Percentiles rank a stretch among this genome's conserved stretches.
phyloP scores from a whole-genome alignment of 1,284 basidiomycete species.

The Amylostereum areolatum region DNA sequence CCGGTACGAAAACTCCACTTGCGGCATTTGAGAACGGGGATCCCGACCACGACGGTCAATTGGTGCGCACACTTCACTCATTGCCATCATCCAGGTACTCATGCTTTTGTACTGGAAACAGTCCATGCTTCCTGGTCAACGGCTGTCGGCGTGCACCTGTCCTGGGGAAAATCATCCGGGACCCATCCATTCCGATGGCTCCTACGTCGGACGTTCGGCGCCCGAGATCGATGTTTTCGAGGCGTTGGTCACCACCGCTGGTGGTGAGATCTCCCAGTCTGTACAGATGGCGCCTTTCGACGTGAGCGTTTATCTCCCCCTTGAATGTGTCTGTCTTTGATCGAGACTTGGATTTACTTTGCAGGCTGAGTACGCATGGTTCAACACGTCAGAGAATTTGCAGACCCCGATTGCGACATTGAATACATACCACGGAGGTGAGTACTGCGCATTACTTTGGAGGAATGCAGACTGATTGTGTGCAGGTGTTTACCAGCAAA shows the following conservation, averaged over 20 bases:
- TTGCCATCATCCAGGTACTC: too few species aligned
- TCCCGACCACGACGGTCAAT: constrained; percentile 22
- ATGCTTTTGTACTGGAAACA: too few species aligned
- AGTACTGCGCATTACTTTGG: too few species aligned
- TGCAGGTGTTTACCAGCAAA: constrained; percentile 46
- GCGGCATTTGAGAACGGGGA: constrained; percentile 40
- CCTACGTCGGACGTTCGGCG: constrained; percentile 62
- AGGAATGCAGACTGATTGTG: constrained; percentile 33
- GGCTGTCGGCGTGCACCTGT: constrained; percentile 67
- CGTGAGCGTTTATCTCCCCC: constrained; percentile 25
- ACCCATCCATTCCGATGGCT: constrained; percentile 36
- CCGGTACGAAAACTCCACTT: constrained; percentile 24
- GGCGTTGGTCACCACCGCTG: constrained; percentile 43
- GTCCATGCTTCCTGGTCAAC: constrained; percentile 30
- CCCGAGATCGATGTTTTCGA: constrained; percentile 87
- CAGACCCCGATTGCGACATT: constrained; percentile 27
- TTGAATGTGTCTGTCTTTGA: constrained; percentile 34
- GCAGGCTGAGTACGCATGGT: constrained; percentile 33
- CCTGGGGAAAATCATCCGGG: constrained; percentile 79
- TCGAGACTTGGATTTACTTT: constrained; percentile 37
- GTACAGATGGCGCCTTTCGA: constrained; percentile 66
- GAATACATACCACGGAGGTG: constrained; percentile 17
- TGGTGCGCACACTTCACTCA: constrained; percentile 14
- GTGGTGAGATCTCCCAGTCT: constrained; percentile 56
- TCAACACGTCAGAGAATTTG: constrained; percentile 15